Percentiles rank a stretch among this genome's conserved stretches.
Evolutionary conservation across 768 basidiomycete genomes (phyloP).

Genomic region (Leccinum uliginosum): DNA sequence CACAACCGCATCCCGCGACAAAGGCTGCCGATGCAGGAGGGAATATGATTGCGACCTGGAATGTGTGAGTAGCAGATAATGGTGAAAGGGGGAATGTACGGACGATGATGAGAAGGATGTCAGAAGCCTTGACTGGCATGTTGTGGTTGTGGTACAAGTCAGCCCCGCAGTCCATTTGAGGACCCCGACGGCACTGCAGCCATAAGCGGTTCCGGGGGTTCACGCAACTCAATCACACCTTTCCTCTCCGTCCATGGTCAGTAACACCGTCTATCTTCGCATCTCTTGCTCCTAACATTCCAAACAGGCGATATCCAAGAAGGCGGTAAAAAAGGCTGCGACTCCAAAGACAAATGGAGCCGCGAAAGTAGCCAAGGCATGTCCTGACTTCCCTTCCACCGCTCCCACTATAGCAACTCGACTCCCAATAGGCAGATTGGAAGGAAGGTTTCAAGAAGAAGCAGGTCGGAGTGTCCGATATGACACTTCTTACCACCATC

Average conservation of each 20-base stretch:
- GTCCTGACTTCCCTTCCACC: conserved; percentile 6
- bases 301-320: conserved; percentile 77
- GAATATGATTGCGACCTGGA: conserved; percentile 74
- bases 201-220: conserved; percentile 13
- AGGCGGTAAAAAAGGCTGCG: conserved; percentile 81
- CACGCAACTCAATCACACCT: not conserved
- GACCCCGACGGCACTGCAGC: conserved; percentile 19
- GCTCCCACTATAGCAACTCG: conserved; percentile 7
- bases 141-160: not conserved
- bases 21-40: conserved; percentile 78
- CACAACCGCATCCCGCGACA: conserved; percentile 79
- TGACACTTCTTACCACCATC: conserved; percentile 96
- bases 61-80: not conserved
- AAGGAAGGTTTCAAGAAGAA: conserved; percentile 99
- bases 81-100: conserved; percentile 18
- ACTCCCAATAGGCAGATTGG: conserved; percentile 81
- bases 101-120: conserved; percentile 76
- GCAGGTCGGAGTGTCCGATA: conserved; percentile 95
- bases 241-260: conserved; percentile 20
- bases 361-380: conserved; percentile 74
- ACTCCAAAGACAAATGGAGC: conserved; percentile 50
- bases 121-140: conserved; percentile 54
- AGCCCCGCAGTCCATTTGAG: conserved; percentile 14
- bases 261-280: not conserved
- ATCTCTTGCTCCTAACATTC: conserved; percentile 2